Evolutionary conservation across 352 stramenopile species (phyloP), one percentile per base, ranked within the genome.

Genomic region (Pythium monospermum): DNA sequence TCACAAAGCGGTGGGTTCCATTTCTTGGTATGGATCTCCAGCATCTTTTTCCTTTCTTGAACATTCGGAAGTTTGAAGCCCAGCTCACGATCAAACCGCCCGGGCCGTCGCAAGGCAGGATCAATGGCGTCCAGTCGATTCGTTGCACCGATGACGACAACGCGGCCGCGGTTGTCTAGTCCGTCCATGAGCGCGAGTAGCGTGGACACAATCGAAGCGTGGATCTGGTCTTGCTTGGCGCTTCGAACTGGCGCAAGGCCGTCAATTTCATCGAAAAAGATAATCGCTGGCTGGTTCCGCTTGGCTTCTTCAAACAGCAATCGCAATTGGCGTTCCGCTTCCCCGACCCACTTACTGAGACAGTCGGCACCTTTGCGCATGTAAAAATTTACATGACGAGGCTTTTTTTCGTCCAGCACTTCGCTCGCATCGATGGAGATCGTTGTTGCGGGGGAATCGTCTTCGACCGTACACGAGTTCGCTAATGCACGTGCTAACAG

Each of bases 131-230:
- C 88, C 6, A 98, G 74, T n/a, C 96, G 81, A 59, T 99, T 99
- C 0, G 97, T 99, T 5, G 97, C 97, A 15, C 87, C 97, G 49
- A 99, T 92, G n/a, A 99, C 95, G 22, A 99, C 78, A 1, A 99
- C 95, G 25, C 94, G 91, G 41, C 79, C 81, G 16, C 83, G 79
- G 0, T 71, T 71, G 49, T 92, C 79, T 62, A 94, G 85, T 6
- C 91, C 91, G 44, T 97, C 91, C 89, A 97, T 97, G 18, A 97
- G 66, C 23, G 90, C 91, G 15, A 97, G 64, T 51, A 97, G 60
- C 3, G 91, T 97, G 4, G 90, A 97, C 23, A 97, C 87, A 30
- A 97, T 96, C 2, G 83, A 96, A 4, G 85, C 85, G 59, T 97
- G 89, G 47, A 97, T 97, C 57, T 97, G 89, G 56, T 97, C 88